phyloP scores from a whole-genome alignment of 1,139 yeast species.

The Taphrina communis region DNA sequence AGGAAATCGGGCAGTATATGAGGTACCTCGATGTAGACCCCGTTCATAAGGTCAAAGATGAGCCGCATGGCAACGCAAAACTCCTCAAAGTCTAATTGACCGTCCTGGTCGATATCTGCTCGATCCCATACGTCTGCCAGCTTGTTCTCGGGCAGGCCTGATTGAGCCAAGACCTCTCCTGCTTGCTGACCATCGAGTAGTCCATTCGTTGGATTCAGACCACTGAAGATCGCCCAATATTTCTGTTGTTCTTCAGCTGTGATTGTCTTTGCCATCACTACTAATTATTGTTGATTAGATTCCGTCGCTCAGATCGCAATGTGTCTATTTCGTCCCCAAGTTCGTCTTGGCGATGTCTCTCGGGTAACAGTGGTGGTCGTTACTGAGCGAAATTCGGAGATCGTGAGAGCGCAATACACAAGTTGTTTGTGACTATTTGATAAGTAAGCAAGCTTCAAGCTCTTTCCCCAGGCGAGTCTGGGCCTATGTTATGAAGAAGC shows the following conservation, averaged over 20 bases:
- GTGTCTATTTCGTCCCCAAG: no score
- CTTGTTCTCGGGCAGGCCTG: constrained; percentile 76
- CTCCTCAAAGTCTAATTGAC: constrained; percentile 91
- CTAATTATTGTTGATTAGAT: no score
- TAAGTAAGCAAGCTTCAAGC: no score
- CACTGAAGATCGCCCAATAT: constrained; percentile 66
- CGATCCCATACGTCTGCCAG: constrained; percentile 87
- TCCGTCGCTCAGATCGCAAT: no score
- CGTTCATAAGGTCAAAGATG: constrained; percentile 87
- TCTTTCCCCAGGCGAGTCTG: no score
- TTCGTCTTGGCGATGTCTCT: no score
- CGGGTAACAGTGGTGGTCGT: no score
- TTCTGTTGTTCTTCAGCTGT: constrained; percentile 35
- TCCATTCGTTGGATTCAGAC: constrained; percentile 78
- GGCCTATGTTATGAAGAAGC: no score
- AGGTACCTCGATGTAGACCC: constrained; percentile 68
- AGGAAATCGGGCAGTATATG: constrained; percentile 83
- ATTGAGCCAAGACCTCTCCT: constrained; percentile 83
- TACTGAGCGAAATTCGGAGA: no score
- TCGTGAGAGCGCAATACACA: no score
- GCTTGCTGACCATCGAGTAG: constrained; percentile 84
- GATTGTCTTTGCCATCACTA: constrained; percentile 12
- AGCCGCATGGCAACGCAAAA: constrained; percentile 96
- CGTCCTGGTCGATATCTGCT: constrained; percentile 92
- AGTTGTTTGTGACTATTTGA: no score